Conservation (phyloP, 106 monocot genomes). For the Phalaenopsis aphrodite region DNA sequence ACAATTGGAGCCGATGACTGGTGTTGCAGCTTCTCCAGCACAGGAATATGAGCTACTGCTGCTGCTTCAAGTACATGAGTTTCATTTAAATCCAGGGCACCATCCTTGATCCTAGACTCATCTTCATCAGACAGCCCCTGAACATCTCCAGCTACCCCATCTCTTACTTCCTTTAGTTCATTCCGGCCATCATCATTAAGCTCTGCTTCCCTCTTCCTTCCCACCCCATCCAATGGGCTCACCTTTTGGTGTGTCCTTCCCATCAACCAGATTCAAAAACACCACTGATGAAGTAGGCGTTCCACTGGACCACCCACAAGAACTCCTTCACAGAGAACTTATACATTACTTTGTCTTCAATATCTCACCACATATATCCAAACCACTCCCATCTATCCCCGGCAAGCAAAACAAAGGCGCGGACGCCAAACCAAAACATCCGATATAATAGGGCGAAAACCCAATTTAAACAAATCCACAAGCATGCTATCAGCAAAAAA, state of each 20-base stretch:
- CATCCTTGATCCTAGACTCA: constrained; percentile 35
- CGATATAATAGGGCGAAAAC: too few species aligned
- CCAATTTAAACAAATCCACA: background rate
- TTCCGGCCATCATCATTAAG: constrained; percentile 7
- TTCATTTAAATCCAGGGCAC: constrained; percentile 8
- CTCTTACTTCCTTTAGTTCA: constrained; percentile 25
- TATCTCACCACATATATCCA: background rate
- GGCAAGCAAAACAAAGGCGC: background rate
- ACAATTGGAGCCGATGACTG: constrained; percentile 29
- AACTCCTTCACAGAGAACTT: background rate
- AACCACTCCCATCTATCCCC: background rate
- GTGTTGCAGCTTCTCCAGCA: constrained; percentile 23
- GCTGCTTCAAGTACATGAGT: constrained; percentile 7
- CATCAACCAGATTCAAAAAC: constrained; percentile 60
- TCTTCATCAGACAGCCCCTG: constrained; percentile 40
- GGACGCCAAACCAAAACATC: background rate
- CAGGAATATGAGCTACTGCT: background rate
- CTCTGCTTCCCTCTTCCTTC: constrained; percentile 16
- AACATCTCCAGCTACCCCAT: constrained; percentile 14
- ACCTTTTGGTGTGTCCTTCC: constrained; percentile 27
- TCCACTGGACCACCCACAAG: background rate
- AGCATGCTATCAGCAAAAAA: background rate
- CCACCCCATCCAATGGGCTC: constrained; percentile 12
- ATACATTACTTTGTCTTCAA: constrained; percentile 17
- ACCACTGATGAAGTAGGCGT: constrained; percentile 14